Conservation (phyloP, 2,329 filamentous ascomycete species). For the Zymoseptoria passerinii region DNA sequence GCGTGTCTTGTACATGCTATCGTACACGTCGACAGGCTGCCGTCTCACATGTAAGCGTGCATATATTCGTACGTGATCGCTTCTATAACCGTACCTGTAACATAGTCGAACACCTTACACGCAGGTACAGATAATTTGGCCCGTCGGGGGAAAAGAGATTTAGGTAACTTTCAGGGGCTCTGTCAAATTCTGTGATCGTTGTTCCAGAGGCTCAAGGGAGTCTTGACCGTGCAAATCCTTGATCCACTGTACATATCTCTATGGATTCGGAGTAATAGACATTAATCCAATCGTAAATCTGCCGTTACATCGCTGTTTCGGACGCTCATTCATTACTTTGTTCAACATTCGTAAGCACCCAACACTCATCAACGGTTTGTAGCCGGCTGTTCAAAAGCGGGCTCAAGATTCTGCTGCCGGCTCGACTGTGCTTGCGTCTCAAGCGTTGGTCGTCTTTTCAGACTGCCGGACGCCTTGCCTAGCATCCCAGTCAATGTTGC, state of each 20-base stretch:
- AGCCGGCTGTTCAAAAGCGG: slow-evolving; percentile 1
- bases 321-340: too few relatives aligned
- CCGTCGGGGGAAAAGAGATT: neutral
- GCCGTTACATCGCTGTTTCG: neutral
- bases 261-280: neutral
- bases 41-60: too few relatives aligned
- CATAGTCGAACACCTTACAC: neutral
- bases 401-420: slow-evolving; percentile 1
- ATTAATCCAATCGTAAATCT: neutral
- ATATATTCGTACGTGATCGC: too few relatives aligned
- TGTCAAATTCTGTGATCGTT: neutral
- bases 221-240: neutral
- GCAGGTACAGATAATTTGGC: neutral
- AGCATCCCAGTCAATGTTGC: slow-evolving; percentile 23
- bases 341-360: too few relatives aligned
- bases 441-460: slow-evolving; percentile 10
- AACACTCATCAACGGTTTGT: too few relatives aligned
- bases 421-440: neutral
- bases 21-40: neutral
- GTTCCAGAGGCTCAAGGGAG: too few relatives aligned
- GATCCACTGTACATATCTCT: neutral
- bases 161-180: neutral
- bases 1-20: too few relatives aligned
- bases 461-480: slow-evolving; percentile 2
- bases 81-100: neutral